These are phyloP conservation scores for Violaceomyces palustris DNA, from an alignment of 1,284 basidiomycete genomes.

Conservation along the genomic window DNA sequence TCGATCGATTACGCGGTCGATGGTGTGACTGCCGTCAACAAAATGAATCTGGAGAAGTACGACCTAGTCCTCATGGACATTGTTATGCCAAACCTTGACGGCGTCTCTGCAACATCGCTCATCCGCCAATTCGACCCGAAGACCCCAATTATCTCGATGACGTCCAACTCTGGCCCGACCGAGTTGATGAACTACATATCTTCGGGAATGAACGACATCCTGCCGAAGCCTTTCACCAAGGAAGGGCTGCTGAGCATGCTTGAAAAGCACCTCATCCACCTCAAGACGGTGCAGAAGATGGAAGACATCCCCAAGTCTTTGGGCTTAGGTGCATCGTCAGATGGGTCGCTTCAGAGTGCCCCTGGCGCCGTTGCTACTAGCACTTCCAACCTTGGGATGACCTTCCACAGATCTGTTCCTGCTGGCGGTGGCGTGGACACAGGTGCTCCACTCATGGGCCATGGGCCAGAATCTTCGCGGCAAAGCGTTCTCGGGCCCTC, in stretches of 20 bases:
- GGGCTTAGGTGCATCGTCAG: constrained; percentile 11
- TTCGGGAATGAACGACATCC: constrained; percentile 87
- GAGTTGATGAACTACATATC: constrained; percentile 89
- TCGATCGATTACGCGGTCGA: constrained; percentile 88
- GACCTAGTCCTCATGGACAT: constrained; percentile 83
- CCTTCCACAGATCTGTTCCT: too few relatives aligned
- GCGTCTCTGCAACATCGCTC: constrained; percentile 77
- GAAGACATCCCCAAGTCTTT: constrained; percentile 24
- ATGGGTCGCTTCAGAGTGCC: constrained; percentile 10
- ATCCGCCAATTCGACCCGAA: constrained; percentile 89
- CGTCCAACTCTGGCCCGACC: constrained; percentile 81
- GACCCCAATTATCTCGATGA: constrained; percentile 97
- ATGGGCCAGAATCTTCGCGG: too few relatives aligned
- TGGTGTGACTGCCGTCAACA: constrained; percentile 86
- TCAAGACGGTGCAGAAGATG: constrained; percentile 72
- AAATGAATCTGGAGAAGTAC: constrained; percentile 90
- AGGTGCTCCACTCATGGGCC: too few relatives aligned
- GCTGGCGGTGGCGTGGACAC: too few relatives aligned
- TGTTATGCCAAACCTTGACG: constrained; percentile 85
- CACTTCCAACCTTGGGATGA: not conserved
- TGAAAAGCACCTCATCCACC: constrained; percentile 90
- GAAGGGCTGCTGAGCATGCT: constrained; percentile 84
- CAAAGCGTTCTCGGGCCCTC: too few relatives aligned
- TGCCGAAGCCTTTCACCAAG: constrained; percentile 96
- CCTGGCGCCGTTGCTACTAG: constrained; percentile 11